Base-by-base conservation (phyloP, 768 basidiomycete species). In the Pleurotus eryngii region DNA sequence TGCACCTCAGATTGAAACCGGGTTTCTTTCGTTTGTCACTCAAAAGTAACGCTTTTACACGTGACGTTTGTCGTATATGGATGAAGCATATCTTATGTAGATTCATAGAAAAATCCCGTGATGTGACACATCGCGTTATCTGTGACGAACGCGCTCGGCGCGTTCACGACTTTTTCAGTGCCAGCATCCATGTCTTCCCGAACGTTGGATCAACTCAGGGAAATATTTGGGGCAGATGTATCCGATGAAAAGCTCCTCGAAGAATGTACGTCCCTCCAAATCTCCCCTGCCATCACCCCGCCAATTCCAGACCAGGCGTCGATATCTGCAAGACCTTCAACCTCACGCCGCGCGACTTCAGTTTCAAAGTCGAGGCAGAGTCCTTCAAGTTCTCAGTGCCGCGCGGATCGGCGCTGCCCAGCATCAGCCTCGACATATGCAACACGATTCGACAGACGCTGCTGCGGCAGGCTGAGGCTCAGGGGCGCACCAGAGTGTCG, bases 281-380 rank as follows among this genome's bases (percentile, higher is more conserved):
- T 35, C 11, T 30, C 24, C 50, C 22, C 20, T 55, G 15, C 27
- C 18, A 46, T 46, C 49, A 43, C 49, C 26, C n/a, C 20, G n/a
- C 63, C 38, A 22, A 55, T 63, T 51, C 61, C 53, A 60, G 58
- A 40, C 11, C 64, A 91, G 89, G 88, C 61, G 76, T 79, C 30
- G 75, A 76, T 22, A 75, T 91, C 59, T 92, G 90, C 67, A 74
- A 79, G 66, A 81, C 80, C 61, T 87, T 84, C 71, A 79, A 81
- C 57, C 37, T 86, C 39, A 61, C 72, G 27, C 76, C 84, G 18
- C 76, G 82, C 20, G 67, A 73, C 48, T 75, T 92, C 17, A 76
- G 76, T 40, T 91, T 75, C 70, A 91, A 90, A 67, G 84, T 86
- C 77, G 86, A 92, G 65, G 87, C 87, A 3, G 37, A 54, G 38